Percentiles rank a stretch among this genome's conserved stretches.
Evolutionary conservation across 1,284 basidiomycete species (phyloP).

Genomic region (Ceratobasidium sp.): DNA sequence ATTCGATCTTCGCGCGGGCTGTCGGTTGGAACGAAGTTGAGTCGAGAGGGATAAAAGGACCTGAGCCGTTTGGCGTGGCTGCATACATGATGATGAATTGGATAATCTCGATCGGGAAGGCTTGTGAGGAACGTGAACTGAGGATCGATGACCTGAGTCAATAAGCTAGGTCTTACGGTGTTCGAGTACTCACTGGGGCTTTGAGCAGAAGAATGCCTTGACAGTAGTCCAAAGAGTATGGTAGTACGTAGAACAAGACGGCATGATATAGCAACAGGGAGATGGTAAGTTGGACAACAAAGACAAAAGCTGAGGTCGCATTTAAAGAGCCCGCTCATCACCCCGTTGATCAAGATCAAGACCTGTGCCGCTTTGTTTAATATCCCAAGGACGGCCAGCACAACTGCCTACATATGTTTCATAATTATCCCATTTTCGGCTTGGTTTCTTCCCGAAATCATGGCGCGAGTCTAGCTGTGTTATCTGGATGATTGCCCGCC

Average conservation of each 20-base stretch:
- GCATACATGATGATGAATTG: conserved; percentile 6
- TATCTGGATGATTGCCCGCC: too few relatives aligned
- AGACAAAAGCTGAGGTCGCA: too few relatives aligned
- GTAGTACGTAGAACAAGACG: background rate
- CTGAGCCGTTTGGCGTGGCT: background rate
- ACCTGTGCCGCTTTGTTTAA: too few relatives aligned
- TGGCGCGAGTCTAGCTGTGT: too few relatives aligned
- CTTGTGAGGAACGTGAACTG: background rate
- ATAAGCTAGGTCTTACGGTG: background rate
- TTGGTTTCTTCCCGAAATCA: too few relatives aligned
- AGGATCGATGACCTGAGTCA: background rate
- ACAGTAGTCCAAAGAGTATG: background rate
- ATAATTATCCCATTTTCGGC: too few relatives aligned
- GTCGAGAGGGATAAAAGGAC: conserved; percentile 5
- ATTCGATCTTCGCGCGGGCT: background rate
- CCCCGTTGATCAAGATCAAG: too few relatives aligned
- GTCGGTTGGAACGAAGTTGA: conserved; percentile 23
- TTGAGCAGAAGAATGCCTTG: background rate
- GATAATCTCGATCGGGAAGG: conserved; percentile 19
- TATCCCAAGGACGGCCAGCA: too few relatives aligned
- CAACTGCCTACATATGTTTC: too few relatives aligned
- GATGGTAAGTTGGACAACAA: too few relatives aligned
- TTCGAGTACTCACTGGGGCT: background rate
- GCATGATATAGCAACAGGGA: background rate
- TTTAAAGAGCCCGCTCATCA: too few relatives aligned